A percentile compares a stretch with the other conserved stretches of the same genome.
phyloP scores from a whole-genome alignment of 2,329 filamentous ascomycete species.

The Paramyrothecium roridum region DNA sequence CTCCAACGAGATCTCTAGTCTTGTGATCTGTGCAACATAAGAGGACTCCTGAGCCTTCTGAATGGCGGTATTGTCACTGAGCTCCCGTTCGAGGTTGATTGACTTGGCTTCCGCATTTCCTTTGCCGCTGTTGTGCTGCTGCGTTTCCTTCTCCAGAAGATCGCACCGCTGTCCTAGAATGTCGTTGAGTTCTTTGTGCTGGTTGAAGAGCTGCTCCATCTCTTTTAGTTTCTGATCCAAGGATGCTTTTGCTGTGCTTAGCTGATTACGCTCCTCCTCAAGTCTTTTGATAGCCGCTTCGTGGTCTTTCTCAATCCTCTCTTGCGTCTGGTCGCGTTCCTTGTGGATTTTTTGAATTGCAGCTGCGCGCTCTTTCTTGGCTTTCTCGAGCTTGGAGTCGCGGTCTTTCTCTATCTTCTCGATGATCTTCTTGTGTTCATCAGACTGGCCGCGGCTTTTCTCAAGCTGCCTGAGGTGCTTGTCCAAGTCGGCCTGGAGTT shows the following conservation, averaged over 20 bases:
- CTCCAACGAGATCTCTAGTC: conserved; percentile 22
- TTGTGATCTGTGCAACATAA: conserved; percentile 18
- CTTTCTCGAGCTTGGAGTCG: conserved; percentile 12
- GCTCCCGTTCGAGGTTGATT: conserved; percentile 20
- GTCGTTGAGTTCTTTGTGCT: conserved; percentile 18
- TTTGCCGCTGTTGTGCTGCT: conserved; percentile 7
- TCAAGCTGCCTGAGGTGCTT: not conserved
- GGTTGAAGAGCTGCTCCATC: conserved; percentile 18
- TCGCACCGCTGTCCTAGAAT: conserved; percentile 21
- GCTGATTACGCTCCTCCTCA: not conserved
- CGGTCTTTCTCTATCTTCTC: conserved; percentile 14
- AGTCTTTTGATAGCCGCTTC: not conserved
- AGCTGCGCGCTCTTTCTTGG: conserved; percentile 17
- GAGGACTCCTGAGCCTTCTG: conserved; percentile 19
- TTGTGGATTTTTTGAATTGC: conserved; percentile 14
- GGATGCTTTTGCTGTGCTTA: conserved; percentile 10
- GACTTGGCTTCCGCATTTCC: conserved; percentile 18
- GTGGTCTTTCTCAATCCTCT: not conserved
- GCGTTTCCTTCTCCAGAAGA: conserved; percentile 17
- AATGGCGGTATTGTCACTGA: conserved; percentile 18
- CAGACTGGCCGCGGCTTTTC: not conserved
- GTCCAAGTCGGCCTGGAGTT: not conserved
- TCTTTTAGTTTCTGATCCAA: conserved; percentile 20
- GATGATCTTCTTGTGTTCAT: not conserved
- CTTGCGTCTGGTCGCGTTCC: conserved; percentile 10